Conservation (phyloP, 306 rosid genomes). For the Dryas drummondii region DNA sequence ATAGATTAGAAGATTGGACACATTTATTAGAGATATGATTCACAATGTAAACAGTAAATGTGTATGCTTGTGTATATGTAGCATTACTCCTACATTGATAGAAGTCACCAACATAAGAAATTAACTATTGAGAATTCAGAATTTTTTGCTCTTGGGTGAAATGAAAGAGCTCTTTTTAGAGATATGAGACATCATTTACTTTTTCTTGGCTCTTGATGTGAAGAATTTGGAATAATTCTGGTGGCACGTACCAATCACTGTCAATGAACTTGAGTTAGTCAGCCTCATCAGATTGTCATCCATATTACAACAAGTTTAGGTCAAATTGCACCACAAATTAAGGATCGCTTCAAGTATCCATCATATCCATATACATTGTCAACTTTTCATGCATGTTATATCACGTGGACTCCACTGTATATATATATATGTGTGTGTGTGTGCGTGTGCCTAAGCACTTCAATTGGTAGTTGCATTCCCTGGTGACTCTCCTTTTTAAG, state of each 20-base stretch:
- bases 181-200: not conserved
- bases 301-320: conserved; percentile 6
- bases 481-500: conserved; percentile 2
- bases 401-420: conserved; percentile 6
- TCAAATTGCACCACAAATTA: not conserved
- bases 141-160: no score
- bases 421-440: no score
- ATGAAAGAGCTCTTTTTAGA: no score
- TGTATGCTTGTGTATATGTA: no score
- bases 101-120: no score
- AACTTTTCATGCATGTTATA: not conserved
- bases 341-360: not conserved
- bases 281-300: conserved; percentile 21
- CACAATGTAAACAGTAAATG: no score
- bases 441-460: no score
- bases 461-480: not conserved
- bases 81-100: no score
- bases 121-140: no score
- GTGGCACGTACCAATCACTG: conserved; percentile 1
- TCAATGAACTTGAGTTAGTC: conserved; percentile 14
- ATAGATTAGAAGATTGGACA: no score
- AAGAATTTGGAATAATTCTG: not conserved
- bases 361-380: not conserved
- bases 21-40: no score
- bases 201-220: not conserved